These are phyloP conservation scores for Saccharum hybrid DNA, from an alignment of 202 grass and related monocot genomes.

Conservation along the genomic window DNA sequence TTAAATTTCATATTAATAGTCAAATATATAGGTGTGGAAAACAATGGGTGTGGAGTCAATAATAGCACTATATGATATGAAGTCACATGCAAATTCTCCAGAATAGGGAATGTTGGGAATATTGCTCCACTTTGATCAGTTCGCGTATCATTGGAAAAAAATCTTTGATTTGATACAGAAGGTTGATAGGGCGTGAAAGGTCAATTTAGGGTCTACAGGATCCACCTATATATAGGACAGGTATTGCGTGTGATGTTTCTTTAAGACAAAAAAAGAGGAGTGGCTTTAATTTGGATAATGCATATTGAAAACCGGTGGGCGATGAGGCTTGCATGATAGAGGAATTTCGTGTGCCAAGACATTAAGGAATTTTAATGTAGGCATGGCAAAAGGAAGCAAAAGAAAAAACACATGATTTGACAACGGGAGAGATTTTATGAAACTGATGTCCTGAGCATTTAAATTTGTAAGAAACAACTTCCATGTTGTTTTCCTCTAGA, in stretches of 20 bases:
- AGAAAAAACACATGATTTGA: no score
- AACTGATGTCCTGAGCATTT: no score
- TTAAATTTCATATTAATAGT: background rate
- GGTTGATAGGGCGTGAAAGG: slow-evolving; percentile 12
- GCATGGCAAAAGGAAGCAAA: no score
- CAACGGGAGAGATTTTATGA: no score
- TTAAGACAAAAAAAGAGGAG: background rate
- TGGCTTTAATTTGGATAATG: background rate
- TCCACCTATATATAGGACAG: slow-evolving; percentile 24
- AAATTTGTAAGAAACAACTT: no score
- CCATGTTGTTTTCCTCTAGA: no score
- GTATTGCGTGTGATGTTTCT: slow-evolving; percentile 11
- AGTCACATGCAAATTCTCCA: slow-evolving; percentile 39
- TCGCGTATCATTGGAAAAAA: slow-evolving; percentile 38
- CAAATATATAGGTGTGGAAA: background rate
- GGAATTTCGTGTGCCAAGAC: background rate
- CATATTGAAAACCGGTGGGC: background rate
- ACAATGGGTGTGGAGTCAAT: slow-evolving; percentile 24
- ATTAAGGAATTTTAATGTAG: background rate
- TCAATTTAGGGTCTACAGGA: slow-evolving; percentile 45
- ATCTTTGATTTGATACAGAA: slow-evolving; percentile 47
- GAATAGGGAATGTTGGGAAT: slow-evolving; percentile 50
- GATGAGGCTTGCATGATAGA: background rate
- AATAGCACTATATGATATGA: slow-evolving; percentile 6
- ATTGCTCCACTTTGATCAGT: slow-evolving; percentile 37